Evolutionary conservation across 805 yeast genomes (phyloP), one percentile per base, ranked within the genome.

Genomic region (Candida palmyrensis): DNA sequence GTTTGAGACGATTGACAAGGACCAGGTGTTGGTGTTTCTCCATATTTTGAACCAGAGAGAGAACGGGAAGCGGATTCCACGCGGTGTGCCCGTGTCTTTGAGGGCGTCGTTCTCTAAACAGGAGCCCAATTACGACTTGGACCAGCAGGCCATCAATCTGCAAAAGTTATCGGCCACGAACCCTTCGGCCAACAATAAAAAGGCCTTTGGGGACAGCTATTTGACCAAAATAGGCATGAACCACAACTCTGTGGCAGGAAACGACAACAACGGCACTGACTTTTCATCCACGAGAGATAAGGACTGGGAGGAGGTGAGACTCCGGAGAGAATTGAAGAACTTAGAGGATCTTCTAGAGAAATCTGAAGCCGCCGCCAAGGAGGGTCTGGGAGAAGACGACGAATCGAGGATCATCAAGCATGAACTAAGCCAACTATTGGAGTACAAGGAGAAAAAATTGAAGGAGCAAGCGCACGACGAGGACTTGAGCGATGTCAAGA

Each of bases 21-120:
- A 92, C 59, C 97, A 94, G 55, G 79, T 88, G 16, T 60, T 88
- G 40, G 95, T 86, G 24, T 88, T 84, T 47, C 68, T 92, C 41
- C 98, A 92, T 59, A 86, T 89, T 43, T 69, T 92, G 47, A 88
- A 89, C 58, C 96, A 90, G 57, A 74, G 96, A 44, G 85, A 84
- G 48, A 77, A 82, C 38, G 88, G 88, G 25, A 81, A 80, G 48
- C 71, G 90, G 34, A 79, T 92, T 17, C 98, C 98, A 25, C 69
- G 92, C 37, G 81, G 88, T n/a, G 88, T 92, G n/a, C 98, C 98
- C 13, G 84, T 89, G 2, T 78, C 92, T 5, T 66, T 92, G 43
- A 72, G 95, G 27, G 96, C 97, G 11, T 85, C 96, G 0, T 90
- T 89, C 56, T 83, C 85, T 25, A 87, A 87, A 61, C 89, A 84